A percentile compares a stretch with the other conserved stretches of the same genome.
Evolutionary conservation across 495 filamentous ascomycete genomes (phyloP).

Genomic region (Margaritispora aquatica): DNA sequence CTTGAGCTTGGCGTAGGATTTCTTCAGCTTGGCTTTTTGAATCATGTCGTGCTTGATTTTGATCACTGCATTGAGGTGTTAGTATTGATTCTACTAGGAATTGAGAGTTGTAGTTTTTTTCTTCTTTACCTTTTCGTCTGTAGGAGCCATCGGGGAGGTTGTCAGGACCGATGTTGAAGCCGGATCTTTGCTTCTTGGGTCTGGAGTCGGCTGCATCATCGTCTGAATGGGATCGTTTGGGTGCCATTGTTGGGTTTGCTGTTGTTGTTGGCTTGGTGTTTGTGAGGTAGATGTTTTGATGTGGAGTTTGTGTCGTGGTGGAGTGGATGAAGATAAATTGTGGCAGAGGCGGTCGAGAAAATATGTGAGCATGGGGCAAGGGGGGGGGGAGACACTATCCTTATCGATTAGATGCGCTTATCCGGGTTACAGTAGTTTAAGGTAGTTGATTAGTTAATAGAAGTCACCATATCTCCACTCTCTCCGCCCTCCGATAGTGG

Average conservation of each 20-base stretch:
- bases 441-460: too few species aligned
- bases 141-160: constrained; percentile 91
- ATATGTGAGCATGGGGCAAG: too few species aligned
- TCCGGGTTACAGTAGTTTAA: too few species aligned
- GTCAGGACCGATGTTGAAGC: constrained; percentile 74
- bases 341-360: too few species aligned
- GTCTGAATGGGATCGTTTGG: constrained; percentile 56
- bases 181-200: constrained; percentile 42
- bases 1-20: constrained; percentile 85
- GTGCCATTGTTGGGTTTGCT: constrained; percentile 43
- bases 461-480: too few species aligned
- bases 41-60: constrained; percentile 92
- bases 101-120: too few species aligned
- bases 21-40: constrained; percentile 89
- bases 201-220: constrained; percentile 33
- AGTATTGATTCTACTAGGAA: too few species aligned
- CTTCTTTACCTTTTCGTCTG: constrained; percentile 72
- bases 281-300: too few species aligned
- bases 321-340: too few species aligned
- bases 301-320: neutral
- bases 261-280: too few species aligned
- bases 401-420: neutral
- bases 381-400: neutral
- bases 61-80: constrained; percentile 52
- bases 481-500: constrained; percentile 4